phyloP scores from a whole-genome alignment of 805 yeast species.

The Osmozyma mogii region DNA sequence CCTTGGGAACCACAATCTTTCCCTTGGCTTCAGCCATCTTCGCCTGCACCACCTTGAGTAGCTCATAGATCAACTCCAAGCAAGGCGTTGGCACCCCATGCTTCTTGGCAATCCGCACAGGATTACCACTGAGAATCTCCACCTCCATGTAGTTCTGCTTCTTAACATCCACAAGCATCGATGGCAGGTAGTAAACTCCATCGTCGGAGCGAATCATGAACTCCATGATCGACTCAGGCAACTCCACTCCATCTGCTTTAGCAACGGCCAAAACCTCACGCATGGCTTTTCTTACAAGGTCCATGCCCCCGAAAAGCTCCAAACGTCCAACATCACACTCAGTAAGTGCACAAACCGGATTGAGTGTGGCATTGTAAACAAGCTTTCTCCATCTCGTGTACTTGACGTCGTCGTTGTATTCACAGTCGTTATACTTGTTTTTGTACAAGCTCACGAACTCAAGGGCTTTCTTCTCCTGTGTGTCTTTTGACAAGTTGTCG shows the following conservation, averaged over 20 bases:
- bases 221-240: slow-evolving; percentile 14
- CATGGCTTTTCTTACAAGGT: slow-evolving; percentile 15
- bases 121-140: slow-evolving; percentile 34
- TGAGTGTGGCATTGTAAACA: slow-evolving; percentile 61
- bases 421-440: background rate
- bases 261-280: slow-evolving; percentile 16
- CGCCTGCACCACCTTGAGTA: slow-evolving; percentile 16
- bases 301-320: slow-evolving; percentile 14
- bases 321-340: slow-evolving; percentile 51
- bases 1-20: slow-evolving; percentile 14
- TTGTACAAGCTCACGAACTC: background rate
- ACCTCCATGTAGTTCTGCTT: slow-evolving; percentile 32
- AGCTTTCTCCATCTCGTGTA: slow-evolving; percentile 58
- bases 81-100: slow-evolving; percentile 25
- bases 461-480: slow-evolving; percentile 24
- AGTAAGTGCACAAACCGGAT: slow-evolving; percentile 54
- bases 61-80: slow-evolving; percentile 15
- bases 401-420: slow-evolving; percentile 30
- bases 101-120: slow-evolving; percentile 29
- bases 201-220: slow-evolving; percentile 16
- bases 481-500: slow-evolving; percentile 20
- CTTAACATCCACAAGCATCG: slow-evolving; percentile 32
- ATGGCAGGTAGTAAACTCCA: slow-evolving; percentile 34
- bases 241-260: slow-evolving; percentile 17
- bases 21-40: slow-evolving; percentile 15